Percentiles rank a stretch among this genome's conserved stretches.
These are phyloP conservation scores for Phaeolepiota aurea DNA, from an alignment of 768 basidiomycete species.

Conservation along the genomic window DNA sequence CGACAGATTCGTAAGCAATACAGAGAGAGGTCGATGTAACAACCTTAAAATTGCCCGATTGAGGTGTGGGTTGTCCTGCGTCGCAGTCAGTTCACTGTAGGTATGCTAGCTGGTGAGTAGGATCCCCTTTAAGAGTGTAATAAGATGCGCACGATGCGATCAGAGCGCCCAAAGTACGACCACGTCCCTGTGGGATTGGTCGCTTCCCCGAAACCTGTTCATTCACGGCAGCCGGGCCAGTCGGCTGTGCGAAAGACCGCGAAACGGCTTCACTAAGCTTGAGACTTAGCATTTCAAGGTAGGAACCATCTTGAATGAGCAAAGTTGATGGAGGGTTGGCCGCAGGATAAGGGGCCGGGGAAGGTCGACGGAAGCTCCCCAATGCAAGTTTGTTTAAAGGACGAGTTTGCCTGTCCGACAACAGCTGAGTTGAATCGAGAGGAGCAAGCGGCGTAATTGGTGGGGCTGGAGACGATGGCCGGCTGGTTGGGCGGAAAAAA, in stretches of 20 bases:
- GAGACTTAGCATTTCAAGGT: constrained; percentile 66
- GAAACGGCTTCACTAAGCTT: constrained; percentile 79
- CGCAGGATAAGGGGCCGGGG: constrained; percentile 33
- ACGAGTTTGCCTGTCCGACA: constrained; percentile 37
- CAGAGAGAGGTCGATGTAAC: constrained; percentile 70
- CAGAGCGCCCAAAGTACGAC: constrained; percentile 53
- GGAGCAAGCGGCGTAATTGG: constrained; percentile 19
- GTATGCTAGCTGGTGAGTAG: constrained; percentile 9
- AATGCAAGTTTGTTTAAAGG: constrained; percentile 53
- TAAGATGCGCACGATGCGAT: constrained; percentile 56
- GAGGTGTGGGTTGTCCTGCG: constrained; percentile 54
- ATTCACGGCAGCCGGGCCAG: constrained; percentile 37
- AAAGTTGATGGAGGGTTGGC: constrained; percentile 25
- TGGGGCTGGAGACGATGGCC: constrained; percentile 55
- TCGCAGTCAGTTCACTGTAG: constrained; percentile 64
- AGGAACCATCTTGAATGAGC: constrained; percentile 70
- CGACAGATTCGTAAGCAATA: constrained; percentile 63
- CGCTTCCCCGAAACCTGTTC: constrained; percentile 61
- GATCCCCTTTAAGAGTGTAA: constrained; percentile 4
- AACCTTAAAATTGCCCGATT: constrained; percentile 63
- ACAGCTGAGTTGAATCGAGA: constrained; percentile 26
- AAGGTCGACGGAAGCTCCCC: constrained; percentile 47
- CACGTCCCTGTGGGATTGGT: constrained; percentile 70
- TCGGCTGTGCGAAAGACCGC: constrained; percentile 61
- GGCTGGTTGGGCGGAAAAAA: constrained; percentile 56